A percentile compares a stretch with the other conserved stretches of the same genome.
These are phyloP conservation scores for Lepiota venenata DNA, from an alignment of 768 basidiomycete species.

Conservation along the genomic window DNA sequence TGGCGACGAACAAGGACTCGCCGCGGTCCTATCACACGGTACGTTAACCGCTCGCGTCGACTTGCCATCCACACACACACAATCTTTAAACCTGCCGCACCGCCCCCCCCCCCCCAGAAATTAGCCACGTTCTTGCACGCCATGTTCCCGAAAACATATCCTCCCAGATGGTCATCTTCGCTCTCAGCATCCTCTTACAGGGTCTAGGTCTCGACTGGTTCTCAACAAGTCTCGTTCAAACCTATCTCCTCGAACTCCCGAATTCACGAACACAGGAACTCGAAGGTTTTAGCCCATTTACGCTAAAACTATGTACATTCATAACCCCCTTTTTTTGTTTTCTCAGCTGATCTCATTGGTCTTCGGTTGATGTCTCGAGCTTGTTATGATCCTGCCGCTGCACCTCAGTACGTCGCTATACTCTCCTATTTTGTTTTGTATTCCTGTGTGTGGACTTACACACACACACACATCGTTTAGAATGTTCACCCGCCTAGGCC, in stretches of 20 bases:
- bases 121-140: constrained; percentile 28
- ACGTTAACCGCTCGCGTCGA: constrained; percentile 19
- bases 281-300: no score
- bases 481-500: constrained; percentile 67
- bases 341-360: constrained; percentile 81
- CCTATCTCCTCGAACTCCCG: constrained; percentile 64
- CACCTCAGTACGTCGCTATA: constrained; percentile 59
- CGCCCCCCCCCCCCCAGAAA: neutral
- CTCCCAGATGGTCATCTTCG: constrained; percentile 38
- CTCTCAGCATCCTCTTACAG: constrained; percentile 39
- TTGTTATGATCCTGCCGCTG: constrained; percentile 81
- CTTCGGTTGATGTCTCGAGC: constrained; percentile 76
- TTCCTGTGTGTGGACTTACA: no score
- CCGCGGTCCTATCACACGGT: constrained; percentile 87
- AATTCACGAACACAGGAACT: constrained; percentile 80
- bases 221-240: constrained; percentile 43
- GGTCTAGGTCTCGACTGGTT: constrained; percentile 54
- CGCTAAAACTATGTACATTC: no score
- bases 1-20: constrained; percentile 75
- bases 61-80: no score
- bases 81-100: no score
- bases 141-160: constrained; percentile 54
- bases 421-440: no score
- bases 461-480: no score
- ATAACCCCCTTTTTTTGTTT: neutral